phyloP scores from a whole-genome alignment of 2,329 filamentous ascomycete species.

The Fusarium albidum region DNA sequence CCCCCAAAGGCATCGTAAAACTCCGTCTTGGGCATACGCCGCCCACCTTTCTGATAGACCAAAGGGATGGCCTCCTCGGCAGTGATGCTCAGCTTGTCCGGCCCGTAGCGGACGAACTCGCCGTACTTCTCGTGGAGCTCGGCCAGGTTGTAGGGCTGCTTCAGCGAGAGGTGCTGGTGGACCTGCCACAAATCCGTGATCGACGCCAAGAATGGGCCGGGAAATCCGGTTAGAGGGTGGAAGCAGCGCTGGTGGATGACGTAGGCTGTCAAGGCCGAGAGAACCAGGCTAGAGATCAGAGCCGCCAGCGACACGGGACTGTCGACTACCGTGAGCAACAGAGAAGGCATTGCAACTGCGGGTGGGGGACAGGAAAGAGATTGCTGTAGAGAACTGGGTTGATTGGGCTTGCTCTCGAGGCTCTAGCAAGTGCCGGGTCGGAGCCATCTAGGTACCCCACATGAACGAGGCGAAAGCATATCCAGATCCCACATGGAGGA shows the following conservation, averaged over 20 bases:
- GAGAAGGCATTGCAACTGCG: too few relatives aligned
- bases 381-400: too few relatives aligned
- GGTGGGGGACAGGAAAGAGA: too few relatives aligned
- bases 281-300: too few relatives aligned
- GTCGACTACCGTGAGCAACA: too few relatives aligned
- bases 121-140: conserved; percentile 19
- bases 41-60: conserved; percentile 18
- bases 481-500: too few relatives aligned
- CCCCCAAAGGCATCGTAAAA: conserved; percentile 23
- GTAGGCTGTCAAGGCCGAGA: conserved; percentile 5
- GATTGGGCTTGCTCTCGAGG: too few relatives aligned
- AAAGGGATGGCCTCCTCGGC: conserved; percentile 16
- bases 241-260: conserved; percentile 19
- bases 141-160: conserved; percentile 22
- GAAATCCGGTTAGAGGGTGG: conserved; percentile 20
- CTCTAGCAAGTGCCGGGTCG: too few relatives aligned
- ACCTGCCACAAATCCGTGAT: conserved; percentile 23
- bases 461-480: too few relatives aligned
- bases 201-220: conserved; percentile 21
- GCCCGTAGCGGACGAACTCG: conserved; percentile 21
- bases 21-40: conserved; percentile 18
- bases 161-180: conserved; percentile 10
- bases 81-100: conserved; percentile 21
- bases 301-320: too few relatives aligned
- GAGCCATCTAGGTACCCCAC: too few relatives aligned